Base-by-base conservation (phyloP, 2,329 filamentous ascomycete species). In the Pleomassaria siparia region DNA sequence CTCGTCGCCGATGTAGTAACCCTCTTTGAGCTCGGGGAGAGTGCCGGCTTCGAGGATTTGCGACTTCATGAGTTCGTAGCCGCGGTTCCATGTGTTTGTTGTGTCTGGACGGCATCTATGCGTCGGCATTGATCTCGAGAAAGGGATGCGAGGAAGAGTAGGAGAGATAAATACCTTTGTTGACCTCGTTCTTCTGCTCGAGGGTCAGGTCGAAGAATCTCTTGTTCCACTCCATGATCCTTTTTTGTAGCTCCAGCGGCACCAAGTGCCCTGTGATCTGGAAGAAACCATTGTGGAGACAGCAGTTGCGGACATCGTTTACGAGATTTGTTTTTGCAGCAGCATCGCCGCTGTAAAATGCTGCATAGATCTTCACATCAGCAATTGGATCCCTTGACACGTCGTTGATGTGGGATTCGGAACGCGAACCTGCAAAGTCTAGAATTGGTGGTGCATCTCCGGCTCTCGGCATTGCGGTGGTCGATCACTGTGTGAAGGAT, bases 201-300 rank as follows among this genome's bases (percentile, higher is more conserved):
- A 72, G 53, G 0, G 67, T 57, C 2, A 76, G 54, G 10, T 66
- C 55, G 40, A 76, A 76, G 51, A 76, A 75, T 10, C 65, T 61
- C 43, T 71, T 72, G 15, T 69, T 68, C 51, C 66, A 70, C 7
- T 56, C 28, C 61, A 77, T 67, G 10, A 74, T 67, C 6, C 58
- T 56, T 2, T 67, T 54, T 43, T 75, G 72, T 2, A 76, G 50
- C 2, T 67, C 59, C 7, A 65, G 35, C 1, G 74, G 67, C 5
- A 76, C 66, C 1, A 64, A 58, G 43, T 76, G 73, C 22, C 70
- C 70, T 2, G 66, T 70, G 50, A 76, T 74, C 46, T 76, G 74
- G 56, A 76, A 77, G 58, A 77, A 77, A 16, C 75, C 74, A 58
- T 67, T 67, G 49, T 66, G 58, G 13, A 63, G 46, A 47, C 67